Conservation (phyloP, 2,329 filamentous ascomycete species). For the Orbilia quercus region DNA sequence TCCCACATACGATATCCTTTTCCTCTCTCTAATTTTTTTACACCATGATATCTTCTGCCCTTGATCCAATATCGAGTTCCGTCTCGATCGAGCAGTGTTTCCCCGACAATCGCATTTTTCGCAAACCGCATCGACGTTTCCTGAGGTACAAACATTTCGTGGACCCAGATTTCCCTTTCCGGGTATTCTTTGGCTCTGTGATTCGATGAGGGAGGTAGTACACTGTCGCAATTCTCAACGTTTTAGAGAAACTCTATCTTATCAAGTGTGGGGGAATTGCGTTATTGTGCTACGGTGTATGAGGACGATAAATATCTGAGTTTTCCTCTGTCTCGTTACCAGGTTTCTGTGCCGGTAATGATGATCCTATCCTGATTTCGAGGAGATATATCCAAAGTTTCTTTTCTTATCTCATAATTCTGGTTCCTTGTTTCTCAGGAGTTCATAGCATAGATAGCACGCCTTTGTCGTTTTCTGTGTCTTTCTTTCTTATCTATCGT, state of each 20-base stretch:
- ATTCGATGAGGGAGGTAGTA: slow-evolving; percentile 36
- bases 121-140: no score
- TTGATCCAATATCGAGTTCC: not conserved
- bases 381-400: not conserved
- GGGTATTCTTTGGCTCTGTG: slow-evolving; percentile 19
- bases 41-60: not conserved
- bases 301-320: not conserved
- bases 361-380: no score
- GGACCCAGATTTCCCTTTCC: slow-evolving; percentile 36
- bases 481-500: not conserved
- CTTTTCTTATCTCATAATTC: not conserved
- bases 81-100: not conserved
- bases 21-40: not conserved
- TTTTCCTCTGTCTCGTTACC: slow-evolving; percentile 1
- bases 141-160: no score
- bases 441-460: slow-evolving; percentile 45
- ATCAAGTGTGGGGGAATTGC: slow-evolving; percentile 17
- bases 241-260: slow-evolving; percentile 2
- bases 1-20: no score
- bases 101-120: not conserved
- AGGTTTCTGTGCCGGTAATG: no score
- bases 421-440: slow-evolving; percentile 4
- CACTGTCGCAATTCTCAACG: not conserved
- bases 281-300: slow-evolving; percentile 29
- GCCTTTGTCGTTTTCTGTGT: slow-evolving; percentile 3